phyloP scores from a whole-genome alignment of 768 basidiomycete species.

The Inosperma sp. region DNA sequence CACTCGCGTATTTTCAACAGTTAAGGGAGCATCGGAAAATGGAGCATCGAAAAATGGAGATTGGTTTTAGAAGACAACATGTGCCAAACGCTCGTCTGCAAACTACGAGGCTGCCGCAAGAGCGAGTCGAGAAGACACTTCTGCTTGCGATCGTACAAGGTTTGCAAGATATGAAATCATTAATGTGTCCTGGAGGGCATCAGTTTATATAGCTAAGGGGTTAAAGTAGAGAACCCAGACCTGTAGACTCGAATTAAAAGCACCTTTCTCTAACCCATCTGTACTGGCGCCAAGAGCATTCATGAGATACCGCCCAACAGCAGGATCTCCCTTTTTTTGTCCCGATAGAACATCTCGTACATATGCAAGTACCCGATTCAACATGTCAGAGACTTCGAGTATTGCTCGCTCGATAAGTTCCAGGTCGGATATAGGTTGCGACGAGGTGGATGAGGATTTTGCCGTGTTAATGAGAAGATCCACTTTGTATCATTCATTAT shows the following conservation, averaged over 20 bases:
- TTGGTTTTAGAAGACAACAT: no score
- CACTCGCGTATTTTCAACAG: slow-evolving; percentile 98
- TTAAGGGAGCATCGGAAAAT: slow-evolving; percentile 28
- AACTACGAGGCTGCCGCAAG: slow-evolving; percentile 52
- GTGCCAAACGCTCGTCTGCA: no score
- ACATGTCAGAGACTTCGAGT: slow-evolving; percentile 63
- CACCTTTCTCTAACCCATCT: slow-evolving; percentile 63
- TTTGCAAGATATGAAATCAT: slow-evolving; percentile 95
- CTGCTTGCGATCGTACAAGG: slow-evolving; percentile 88
- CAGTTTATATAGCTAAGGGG: slow-evolving; percentile 6
- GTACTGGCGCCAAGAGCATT: slow-evolving; percentile 75
- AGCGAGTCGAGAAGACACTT: slow-evolving; percentile 83
- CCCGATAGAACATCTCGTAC: slow-evolving; percentile 77
- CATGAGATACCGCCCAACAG: slow-evolving; percentile 88
- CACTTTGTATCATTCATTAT: slow-evolving; percentile 43
- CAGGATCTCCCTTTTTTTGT: slow-evolving; percentile 73
- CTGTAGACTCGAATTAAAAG: slow-evolving; percentile 75
- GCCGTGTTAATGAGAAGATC: slow-evolving; percentile 62
- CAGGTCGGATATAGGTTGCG: slow-evolving; percentile 63
- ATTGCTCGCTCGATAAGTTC: slow-evolving; percentile 75
- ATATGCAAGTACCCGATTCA: slow-evolving; percentile 82
- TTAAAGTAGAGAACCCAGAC: slow-evolving; percentile 28
- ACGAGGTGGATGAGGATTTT: slow-evolving; percentile 40
- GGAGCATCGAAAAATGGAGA: no score
- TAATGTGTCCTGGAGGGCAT: slow-evolving; percentile 64